Percentiles rank a stretch among this genome's conserved stretches.
These are phyloP conservation scores for Mycena polygramma DNA, from an alignment of 768 basidiomycete species.

Conservation along the genomic window DNA sequence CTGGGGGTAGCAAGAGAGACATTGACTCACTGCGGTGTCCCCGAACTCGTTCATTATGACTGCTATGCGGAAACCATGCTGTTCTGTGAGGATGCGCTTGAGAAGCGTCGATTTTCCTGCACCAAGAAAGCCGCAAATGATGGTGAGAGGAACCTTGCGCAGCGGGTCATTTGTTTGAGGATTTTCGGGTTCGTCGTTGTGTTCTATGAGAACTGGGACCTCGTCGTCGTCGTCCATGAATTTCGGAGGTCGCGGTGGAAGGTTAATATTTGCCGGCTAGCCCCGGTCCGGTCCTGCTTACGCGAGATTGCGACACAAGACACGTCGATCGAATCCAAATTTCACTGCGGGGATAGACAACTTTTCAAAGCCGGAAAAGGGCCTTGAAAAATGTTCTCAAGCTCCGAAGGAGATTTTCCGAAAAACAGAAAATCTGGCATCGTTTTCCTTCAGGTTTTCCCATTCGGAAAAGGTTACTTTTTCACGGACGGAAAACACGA, in stretches of 20 bases:
- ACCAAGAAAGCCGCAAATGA: constrained; percentile 95
- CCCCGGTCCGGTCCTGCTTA: not conserved
- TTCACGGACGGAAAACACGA: no score
- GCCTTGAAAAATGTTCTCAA: no score
- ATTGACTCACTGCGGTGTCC: constrained; percentile 82
- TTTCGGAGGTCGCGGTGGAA: not conserved
- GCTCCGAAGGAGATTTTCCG: no score
- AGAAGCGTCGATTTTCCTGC: constrained; percentile 95
- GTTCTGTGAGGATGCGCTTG: constrained; percentile 90
- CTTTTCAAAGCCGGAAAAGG: no score
- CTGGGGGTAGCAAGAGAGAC: constrained; percentile 11
- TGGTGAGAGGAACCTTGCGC: constrained; percentile 81
- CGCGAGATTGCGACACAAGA: not conserved
- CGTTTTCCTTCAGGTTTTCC: no score
- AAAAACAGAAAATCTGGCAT: no score
- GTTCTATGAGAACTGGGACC: constrained; percentile 60
- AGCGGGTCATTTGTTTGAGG: not conserved
- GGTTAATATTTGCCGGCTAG: no score
- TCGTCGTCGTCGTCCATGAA: constrained; percentile 67
- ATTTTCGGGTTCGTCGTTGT: constrained; percentile 21
- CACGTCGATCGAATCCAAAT: constrained; percentile 1
- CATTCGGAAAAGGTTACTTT: no score
- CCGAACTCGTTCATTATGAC: constrained; percentile 99
- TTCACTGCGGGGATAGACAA: no score
- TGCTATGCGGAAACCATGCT: constrained; percentile 95